Conservation (phyloP, 108 stramenopile species). For the Cylindrotheca fusiformis region DNA sequence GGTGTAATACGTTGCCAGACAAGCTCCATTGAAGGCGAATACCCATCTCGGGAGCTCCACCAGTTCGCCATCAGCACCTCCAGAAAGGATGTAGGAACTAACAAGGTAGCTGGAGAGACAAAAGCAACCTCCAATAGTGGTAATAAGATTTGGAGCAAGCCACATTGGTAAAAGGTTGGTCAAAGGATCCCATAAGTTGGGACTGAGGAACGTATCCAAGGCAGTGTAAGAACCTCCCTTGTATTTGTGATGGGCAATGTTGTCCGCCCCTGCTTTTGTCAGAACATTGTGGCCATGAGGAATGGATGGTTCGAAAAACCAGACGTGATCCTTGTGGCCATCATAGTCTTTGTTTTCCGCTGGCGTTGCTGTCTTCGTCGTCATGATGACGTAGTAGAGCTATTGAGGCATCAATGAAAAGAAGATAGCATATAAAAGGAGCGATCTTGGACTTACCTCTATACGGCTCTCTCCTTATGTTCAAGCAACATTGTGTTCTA, state of each 20-base stretch:
- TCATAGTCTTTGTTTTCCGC: no score
- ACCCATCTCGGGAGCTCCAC: slow-evolving; percentile 65
- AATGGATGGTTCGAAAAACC: slow-evolving; percentile 22
- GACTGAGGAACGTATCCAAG: slow-evolving; percentile 78
- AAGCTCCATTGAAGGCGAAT: slow-evolving; percentile 48
- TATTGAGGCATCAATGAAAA: no score
- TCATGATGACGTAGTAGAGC: no score
- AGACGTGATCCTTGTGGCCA: slow-evolving; percentile 12
- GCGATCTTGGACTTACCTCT: no score
- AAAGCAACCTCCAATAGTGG: slow-evolving; percentile 69
- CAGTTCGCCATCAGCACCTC: slow-evolving; percentile 9
- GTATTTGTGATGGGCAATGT: slow-evolving; percentile 82
- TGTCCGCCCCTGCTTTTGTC: slow-evolving; percentile 52
- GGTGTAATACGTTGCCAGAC: slow-evolving; percentile 64
- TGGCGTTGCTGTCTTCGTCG: no score
- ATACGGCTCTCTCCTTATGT: no score
- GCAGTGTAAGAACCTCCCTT: slow-evolving; percentile 61
- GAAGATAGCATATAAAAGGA: no score
- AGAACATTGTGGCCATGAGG: slow-evolving; percentile 23
- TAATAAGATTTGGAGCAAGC: slow-evolving; percentile 92
- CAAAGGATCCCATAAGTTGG: slow-evolving; percentile 67
- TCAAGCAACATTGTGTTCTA: no score
- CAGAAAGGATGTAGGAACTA: slow-evolving; percentile 38
- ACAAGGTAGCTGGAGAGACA: slow-evolving; percentile 55
- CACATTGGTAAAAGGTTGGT: slow-evolving; percentile 80